A percentile compares a stretch with the other conserved stretches of the same genome.
phyloP scores from a whole-genome alignment of 306 rosid genomes.

The Prunus mira region DNA sequence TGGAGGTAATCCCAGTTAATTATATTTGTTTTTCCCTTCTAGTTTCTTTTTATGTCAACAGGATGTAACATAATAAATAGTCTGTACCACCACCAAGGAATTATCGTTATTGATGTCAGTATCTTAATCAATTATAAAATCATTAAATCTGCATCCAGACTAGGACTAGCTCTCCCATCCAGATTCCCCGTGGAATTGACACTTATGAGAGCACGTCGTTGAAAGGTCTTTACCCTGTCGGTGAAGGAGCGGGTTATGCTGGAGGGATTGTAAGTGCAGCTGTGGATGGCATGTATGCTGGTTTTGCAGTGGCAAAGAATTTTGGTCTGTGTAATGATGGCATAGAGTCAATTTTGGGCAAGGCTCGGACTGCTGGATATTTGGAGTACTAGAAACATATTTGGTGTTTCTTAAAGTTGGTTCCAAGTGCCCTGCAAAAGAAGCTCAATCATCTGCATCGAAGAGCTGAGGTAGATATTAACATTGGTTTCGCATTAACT shows the following conservation, averaged over 20 bases:
- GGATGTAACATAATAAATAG: background rate
- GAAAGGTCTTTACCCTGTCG: conserved; percentile 86
- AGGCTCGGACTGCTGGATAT: conserved; percentile 58
- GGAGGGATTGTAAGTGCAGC: conserved; percentile 98
- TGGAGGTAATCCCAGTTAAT: conserved; percentile 60
- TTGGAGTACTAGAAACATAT: conserved; percentile 55
- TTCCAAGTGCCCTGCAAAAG: conserved; percentile 13
- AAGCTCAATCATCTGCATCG: conserved; percentile 14
- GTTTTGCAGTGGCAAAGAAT: conserved; percentile 74
- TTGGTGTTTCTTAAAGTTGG: conserved; percentile 10
- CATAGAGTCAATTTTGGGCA: conserved; percentile 72
- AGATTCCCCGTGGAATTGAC: conserved; percentile 62
- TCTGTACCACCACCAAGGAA: background rate
- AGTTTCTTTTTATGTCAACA: background rate
- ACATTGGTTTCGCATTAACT: conserved; percentile 7
- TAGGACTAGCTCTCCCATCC: conserved; percentile 90
- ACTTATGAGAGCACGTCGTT: conserved; percentile 79
- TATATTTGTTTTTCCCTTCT: background rate
- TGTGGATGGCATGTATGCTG: conserved; percentile 90
- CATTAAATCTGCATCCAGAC: conserved; percentile 46
- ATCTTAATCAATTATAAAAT: background rate
- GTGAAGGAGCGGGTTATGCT: conserved; percentile 99
- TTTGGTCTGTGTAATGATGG: conserved; percentile 53
- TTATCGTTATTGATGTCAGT: background rate
- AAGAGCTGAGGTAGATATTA: conserved; percentile 13